These are phyloP conservation scores for Calonectria pseudoreteaudii DNA, from an alignment of 2,329 filamentous ascomycete species.

Conservation along the genomic window DNA sequence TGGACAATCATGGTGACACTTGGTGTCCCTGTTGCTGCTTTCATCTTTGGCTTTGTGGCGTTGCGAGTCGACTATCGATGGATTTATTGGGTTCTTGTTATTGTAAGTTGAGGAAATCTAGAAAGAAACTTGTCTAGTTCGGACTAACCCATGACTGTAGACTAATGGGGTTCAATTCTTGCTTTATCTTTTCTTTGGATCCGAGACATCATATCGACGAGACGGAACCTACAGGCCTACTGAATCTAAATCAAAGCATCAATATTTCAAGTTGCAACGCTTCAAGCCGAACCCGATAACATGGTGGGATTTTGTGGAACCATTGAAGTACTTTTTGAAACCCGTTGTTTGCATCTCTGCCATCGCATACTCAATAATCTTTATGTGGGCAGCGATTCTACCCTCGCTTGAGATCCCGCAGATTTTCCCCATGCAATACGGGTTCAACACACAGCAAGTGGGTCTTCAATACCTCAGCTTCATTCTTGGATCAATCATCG, in stretches of 20 bases:
- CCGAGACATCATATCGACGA: constrained; percentile 21
- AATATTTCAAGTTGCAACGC: constrained; percentile 7
- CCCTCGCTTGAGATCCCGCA: constrained; percentile 17
- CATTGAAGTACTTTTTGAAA: background rate
- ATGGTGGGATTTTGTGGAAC: background rate
- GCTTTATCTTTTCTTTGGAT: constrained; percentile 28
- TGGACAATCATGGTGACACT: constrained; percentile 12
- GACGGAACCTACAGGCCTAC: constrained; percentile 1
- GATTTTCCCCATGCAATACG: constrained; percentile 3
- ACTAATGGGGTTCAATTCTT: constrained; percentile 29
- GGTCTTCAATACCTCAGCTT: constrained; percentile 13
- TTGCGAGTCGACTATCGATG: constrained; percentile 65
- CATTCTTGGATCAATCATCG: constrained; percentile 13
- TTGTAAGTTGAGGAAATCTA: constrained; percentile 47
- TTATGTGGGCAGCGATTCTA: constrained; percentile 12
- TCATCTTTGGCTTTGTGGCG: constrained; percentile 54
- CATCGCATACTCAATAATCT: constrained; percentile 14
- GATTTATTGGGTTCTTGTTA: constrained; percentile 70
- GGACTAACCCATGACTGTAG: background rate
- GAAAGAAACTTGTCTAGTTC: background rate
- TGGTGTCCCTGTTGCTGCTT: background rate
- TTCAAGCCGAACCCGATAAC: constrained; percentile 23
- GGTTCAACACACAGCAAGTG: constrained; percentile 18
- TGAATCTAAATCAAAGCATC: background rate
- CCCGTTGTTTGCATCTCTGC: background rate